Evolutionary conservation across 139 green algal species (phyloP).

Genomic region (Chlorella sorokiniana): DNA sequence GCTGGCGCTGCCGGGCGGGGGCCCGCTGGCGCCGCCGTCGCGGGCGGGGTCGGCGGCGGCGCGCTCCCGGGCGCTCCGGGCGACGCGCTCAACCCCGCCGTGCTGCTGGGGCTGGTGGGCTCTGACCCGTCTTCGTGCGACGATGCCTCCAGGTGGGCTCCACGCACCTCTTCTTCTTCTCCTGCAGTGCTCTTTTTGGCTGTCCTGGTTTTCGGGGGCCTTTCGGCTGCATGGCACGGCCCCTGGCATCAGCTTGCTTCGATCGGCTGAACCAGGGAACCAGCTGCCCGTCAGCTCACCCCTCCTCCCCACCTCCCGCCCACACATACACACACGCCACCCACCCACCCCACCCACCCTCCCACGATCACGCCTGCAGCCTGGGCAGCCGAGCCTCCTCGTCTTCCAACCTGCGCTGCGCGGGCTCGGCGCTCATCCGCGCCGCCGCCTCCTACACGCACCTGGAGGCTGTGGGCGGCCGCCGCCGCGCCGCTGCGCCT

Average conservation of each 20-base stretch:
- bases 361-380: neutral
- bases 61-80: neutral
- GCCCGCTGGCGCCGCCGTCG: neutral
- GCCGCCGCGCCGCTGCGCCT: conserved; percentile 44
- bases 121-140: no score
- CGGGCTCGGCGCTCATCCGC: neutral
- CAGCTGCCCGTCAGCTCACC: no score
- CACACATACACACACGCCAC: no score
- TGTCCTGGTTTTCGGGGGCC: no score
- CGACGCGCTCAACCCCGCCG: neutral
- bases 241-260: no score
- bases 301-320: no score
- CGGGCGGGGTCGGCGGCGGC: neutral
- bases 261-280: no score
- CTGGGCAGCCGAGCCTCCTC: conserved; percentile 10
- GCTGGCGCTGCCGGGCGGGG: conserved; percentile 1
- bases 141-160: no score
- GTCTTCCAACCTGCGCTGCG: conserved; percentile 24
- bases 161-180: no score
- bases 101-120: conserved; percentile 5
- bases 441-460: neutral
- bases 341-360: no score
- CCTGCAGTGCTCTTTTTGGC: no score
- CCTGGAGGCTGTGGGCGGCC: neutral
- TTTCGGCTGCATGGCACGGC: no score